phyloP scores from a whole-genome alignment of 2,329 filamentous ascomycete genomes.

The Fusarium equiseti region DNA sequence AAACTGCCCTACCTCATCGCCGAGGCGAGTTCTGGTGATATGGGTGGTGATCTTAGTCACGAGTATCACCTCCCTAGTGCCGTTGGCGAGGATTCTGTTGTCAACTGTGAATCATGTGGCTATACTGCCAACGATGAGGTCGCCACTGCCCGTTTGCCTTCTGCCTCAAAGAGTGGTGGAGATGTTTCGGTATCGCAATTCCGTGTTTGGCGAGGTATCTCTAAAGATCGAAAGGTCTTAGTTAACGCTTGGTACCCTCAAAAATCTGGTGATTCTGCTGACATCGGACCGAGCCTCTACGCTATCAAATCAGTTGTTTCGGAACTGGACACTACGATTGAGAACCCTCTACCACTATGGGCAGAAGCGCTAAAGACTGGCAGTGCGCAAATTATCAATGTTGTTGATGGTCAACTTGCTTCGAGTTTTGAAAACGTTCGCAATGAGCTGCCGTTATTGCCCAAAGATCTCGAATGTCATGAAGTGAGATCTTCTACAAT shows the following conservation, averaged over 20 bases:
- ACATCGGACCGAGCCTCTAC: constrained; percentile 60
- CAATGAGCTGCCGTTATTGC: constrained; percentile 44
- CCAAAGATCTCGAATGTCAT: constrained; percentile 26
- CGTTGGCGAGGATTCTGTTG: constrained; percentile 87
- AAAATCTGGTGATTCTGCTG: constrained; percentile 39
- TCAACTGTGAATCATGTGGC: constrained; percentile 78
- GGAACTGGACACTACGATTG: constrained; percentile 78
- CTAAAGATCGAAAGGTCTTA: constrained; percentile 74
- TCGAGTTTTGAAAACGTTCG: constrained; percentile 43
- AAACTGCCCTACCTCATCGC: constrained; percentile 87
- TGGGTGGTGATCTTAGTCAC: constrained; percentile 92
- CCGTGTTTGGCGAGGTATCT: constrained; percentile 72
- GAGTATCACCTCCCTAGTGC: constrained; percentile 89
- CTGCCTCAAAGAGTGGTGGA: not conserved
- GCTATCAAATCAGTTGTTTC: constrained; percentile 75
- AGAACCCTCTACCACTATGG: constrained; percentile 69
- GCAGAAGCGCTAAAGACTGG: constrained; percentile 49
- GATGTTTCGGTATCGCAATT: constrained; percentile 37
- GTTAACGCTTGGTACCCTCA: constrained; percentile 77
- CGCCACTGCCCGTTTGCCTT: constrained; percentile 57
- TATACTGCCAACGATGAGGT: constrained; percentile 91
- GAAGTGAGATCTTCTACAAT: constrained; percentile 39
- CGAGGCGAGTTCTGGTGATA: constrained; percentile 93
- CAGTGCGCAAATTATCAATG: constrained; percentile 49
- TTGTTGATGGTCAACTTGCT: constrained; percentile 52